Conservation (phyloP, 169 alveolate species). For the Babesia divergens region DNA sequence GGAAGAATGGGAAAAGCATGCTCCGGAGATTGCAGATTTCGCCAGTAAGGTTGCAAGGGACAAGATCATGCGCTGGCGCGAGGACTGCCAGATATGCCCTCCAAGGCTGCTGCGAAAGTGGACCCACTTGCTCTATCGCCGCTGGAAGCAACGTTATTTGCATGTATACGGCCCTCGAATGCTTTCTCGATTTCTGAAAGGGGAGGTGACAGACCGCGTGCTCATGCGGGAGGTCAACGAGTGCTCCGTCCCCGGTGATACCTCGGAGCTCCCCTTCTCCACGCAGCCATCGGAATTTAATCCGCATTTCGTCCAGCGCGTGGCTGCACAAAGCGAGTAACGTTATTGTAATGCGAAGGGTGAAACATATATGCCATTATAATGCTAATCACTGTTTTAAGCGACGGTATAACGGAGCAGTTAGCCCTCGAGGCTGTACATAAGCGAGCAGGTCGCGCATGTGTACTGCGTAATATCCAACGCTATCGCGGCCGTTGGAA, state of each 20-base stretch:
- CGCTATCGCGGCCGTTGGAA: conserved; percentile 27
- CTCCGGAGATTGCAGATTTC: conserved; percentile 41
- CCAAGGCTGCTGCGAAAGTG: conserved; percentile 40
- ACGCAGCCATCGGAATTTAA: conserved; percentile 29
- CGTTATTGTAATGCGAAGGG: no score
- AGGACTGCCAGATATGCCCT: conserved; percentile 17
- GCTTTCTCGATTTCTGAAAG: conserved; percentile 50
- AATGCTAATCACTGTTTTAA: no score
- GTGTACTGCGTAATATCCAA: conserved; percentile 23
- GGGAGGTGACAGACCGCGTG: conserved; percentile 51
- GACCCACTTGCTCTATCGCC: conserved; percentile 28
- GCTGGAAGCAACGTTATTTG: conserved; percentile 44
- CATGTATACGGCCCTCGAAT: conserved; percentile 42
- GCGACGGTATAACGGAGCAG: no score
- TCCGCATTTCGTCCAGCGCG: conserved; percentile 35
- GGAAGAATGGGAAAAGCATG: conserved; percentile 50
- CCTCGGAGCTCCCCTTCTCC: conserved; percentile 8
- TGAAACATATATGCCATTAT: no score
- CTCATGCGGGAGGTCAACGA: conserved; percentile 52
- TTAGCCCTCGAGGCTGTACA: no score
- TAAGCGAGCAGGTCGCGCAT: conserved; percentile 46
- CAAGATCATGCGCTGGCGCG: conserved; percentile 18
- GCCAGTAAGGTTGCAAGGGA: conserved; percentile 51
- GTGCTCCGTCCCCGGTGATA: conserved; percentile 1
- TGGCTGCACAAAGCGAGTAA: no score